Conservation (phyloP, 2,329 filamentous ascomycete species). For the Macrophomina phaseolina region DNA sequence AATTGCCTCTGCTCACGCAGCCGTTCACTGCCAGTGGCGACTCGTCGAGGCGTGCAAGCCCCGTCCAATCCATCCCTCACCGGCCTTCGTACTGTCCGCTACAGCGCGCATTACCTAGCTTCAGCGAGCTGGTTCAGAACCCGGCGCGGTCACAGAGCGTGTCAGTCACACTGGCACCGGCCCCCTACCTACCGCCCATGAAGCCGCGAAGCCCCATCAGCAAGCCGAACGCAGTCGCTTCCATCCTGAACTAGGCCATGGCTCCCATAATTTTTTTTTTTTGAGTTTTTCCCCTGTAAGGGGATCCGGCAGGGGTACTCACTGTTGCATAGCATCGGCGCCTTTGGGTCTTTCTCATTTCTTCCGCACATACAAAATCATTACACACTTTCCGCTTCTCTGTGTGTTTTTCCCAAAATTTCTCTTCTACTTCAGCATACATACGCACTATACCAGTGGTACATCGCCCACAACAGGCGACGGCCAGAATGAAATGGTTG, state of each 20-base stretch:
- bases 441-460: slow-evolving; percentile 24
- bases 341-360: not conserved
- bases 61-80: slow-evolving; percentile 15
- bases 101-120: slow-evolving; percentile 41
- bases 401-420: slow-evolving; percentile 6
- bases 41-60: slow-evolving; percentile 26
- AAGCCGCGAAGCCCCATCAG: slow-evolving; percentile 17
- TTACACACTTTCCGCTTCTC: not conserved
- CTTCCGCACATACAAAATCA: slow-evolving; percentile 16
- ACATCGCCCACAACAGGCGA: slow-evolving; percentile 1
- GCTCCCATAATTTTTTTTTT: not conserved
- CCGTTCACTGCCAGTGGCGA: slow-evolving; percentile 29
- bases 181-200: slow-evolving; percentile 32
- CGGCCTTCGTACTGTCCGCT: slow-evolving; percentile 30
- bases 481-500: not conserved
- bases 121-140: slow-evolving; percentile 40
- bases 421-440: slow-evolving; percentile 9
- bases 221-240: slow-evolving; percentile 24
- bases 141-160: slow-evolving; percentile 34
- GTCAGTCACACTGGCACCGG: not conserved
- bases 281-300: slow-evolving; percentile 6
- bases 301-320: not conserved
- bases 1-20: slow-evolving; percentile 38
- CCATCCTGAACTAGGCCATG: slow-evolving; percentile 17
- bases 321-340: slow-evolving; percentile 27